Evolutionary conservation across 352 stramenopile species (phyloP).

Genomic region (Phytophthora pini): DNA sequence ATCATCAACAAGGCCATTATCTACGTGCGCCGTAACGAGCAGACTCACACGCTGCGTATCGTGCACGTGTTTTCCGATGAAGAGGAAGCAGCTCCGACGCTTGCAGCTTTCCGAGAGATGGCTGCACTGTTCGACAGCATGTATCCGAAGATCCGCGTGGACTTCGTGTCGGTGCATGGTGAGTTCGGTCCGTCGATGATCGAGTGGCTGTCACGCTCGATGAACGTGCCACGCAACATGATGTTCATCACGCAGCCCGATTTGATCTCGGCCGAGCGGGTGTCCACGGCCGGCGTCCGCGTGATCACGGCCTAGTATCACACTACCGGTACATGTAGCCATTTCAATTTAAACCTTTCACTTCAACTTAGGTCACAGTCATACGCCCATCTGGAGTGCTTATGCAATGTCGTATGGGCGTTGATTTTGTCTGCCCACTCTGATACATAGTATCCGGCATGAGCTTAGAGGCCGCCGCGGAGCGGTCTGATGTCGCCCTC

Average conservation of each 20-base stretch:
- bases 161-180: slow-evolving; percentile 66
- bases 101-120: slow-evolving; percentile 42
- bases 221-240: slow-evolving; percentile 81
- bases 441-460: slow-evolving; percentile 2
- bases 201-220: slow-evolving; percentile 69
- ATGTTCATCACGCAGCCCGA: slow-evolving; percentile 91
- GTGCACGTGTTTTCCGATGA: slow-evolving; percentile 68
- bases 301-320: slow-evolving; percentile 32
- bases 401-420: too few species aligned
- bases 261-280: slow-evolving; percentile 50
- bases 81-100: slow-evolving; percentile 14
- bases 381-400: too few species aligned
- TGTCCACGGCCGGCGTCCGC: slow-evolving; percentile 71
- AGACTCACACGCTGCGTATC: slow-evolving; percentile 90
- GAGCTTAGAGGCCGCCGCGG: slow-evolving; percentile 10
- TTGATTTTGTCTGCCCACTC: too few species aligned
- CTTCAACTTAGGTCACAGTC: not conserved
- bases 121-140: slow-evolving; percentile 80
- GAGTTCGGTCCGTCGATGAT: slow-evolving; percentile 72
- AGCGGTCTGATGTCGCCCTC: not conserved
- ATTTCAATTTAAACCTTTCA: not conserved
- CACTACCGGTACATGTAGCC: not conserved
- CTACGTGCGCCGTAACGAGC: slow-evolving; percentile 94
- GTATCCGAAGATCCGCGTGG: slow-evolving; percentile 86
- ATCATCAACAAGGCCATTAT: slow-evolving; percentile 95